These are phyloP conservation scores for Exophiala mesophila DNA, from an alignment of 2,329 filamentous ascomycete species.

Conservation along the genomic window DNA sequence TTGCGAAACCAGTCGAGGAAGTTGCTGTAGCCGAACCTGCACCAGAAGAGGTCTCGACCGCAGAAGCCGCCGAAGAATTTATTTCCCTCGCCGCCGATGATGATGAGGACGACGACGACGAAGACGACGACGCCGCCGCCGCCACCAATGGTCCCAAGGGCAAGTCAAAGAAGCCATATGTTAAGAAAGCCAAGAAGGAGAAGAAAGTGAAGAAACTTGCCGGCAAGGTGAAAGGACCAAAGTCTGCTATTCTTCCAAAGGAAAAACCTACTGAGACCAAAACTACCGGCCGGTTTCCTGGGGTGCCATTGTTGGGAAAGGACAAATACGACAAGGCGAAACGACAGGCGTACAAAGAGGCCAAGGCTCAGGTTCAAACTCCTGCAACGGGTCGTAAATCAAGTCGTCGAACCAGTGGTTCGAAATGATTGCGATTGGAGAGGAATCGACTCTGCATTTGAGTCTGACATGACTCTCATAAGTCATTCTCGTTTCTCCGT, in stretches of 20 bases:
- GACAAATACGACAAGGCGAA: slow-evolving; percentile 4
- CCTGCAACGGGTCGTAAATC: too few relatives aligned
- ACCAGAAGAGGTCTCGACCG: neutral
- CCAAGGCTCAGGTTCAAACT: too few relatives aligned
- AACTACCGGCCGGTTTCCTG: neutral
- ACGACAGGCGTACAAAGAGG: slow-evolving; percentile 1
- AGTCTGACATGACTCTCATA: too few relatives aligned
- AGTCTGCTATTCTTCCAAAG: neutral
- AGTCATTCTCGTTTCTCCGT: too few relatives aligned
- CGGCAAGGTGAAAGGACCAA: slow-evolving; percentile 9
- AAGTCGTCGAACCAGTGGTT: too few relatives aligned
- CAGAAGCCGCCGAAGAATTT: neutral
- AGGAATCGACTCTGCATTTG: too few relatives aligned
- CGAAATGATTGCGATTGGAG: too few relatives aligned
- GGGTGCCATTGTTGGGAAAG: slow-evolving; percentile 1
- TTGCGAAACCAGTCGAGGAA: neutral
- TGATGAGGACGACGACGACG: neutral
- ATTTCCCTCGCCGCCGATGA: neutral
- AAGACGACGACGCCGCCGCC: slow-evolving; percentile 9
- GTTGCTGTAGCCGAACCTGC: slow-evolving; percentile 3
- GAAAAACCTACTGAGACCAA: neutral
- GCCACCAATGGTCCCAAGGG: neutral
- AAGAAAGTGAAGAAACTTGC: slow-evolving; percentile 26
- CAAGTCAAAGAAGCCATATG: slow-evolving; percentile 7
- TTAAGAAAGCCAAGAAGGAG: slow-evolving; percentile 28